phyloP scores from a whole-genome alignment of 805 yeast species.

The Teunomyces lycoperdinae region DNA sequence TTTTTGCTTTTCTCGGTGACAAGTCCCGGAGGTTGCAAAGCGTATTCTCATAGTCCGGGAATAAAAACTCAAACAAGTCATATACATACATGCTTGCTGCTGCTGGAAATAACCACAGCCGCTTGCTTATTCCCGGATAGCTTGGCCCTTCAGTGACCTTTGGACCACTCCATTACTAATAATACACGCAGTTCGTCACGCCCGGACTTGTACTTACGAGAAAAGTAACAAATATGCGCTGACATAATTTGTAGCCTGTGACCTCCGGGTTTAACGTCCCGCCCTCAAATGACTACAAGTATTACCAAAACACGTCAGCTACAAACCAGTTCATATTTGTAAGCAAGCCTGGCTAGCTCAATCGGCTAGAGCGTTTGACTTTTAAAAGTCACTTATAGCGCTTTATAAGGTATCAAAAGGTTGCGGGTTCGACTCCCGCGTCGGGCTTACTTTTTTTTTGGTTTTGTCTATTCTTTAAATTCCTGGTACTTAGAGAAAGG shows the following conservation, averaged over 20 bases:
- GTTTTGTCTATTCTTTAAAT: neutral
- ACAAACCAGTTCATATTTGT: neutral
- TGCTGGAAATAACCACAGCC: neutral
- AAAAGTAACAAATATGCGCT: neutral
- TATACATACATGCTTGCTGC: too few relatives aligned
- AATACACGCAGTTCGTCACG: neutral
- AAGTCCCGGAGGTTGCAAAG: slow-evolving; percentile 1
- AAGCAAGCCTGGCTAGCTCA: slow-evolving; percentile 7
- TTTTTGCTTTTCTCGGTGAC: neutral
- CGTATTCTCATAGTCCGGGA: neutral
- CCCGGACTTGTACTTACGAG: slow-evolving; percentile 3
- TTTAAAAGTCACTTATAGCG: slow-evolving; percentile 3
- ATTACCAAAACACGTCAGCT: neutral
- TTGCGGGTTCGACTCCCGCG: slow-evolving; percentile 9
- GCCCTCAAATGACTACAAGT: too few relatives aligned
- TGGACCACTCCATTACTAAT: too few relatives aligned
- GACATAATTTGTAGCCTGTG: neutral
- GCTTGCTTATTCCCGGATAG: neutral
- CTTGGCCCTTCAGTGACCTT: too few relatives aligned
- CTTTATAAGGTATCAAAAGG: slow-evolving; percentile 6
- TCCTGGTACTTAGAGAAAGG: neutral
- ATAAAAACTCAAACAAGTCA: too few relatives aligned
- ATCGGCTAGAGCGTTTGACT: slow-evolving; percentile 8
- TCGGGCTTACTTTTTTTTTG: slow-evolving; percentile 5
- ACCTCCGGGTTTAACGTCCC: neutral